phyloP scores from a whole-genome alignment of 495 filamentous ascomycete species.

The Penicillium dipodomyicola region DNA sequence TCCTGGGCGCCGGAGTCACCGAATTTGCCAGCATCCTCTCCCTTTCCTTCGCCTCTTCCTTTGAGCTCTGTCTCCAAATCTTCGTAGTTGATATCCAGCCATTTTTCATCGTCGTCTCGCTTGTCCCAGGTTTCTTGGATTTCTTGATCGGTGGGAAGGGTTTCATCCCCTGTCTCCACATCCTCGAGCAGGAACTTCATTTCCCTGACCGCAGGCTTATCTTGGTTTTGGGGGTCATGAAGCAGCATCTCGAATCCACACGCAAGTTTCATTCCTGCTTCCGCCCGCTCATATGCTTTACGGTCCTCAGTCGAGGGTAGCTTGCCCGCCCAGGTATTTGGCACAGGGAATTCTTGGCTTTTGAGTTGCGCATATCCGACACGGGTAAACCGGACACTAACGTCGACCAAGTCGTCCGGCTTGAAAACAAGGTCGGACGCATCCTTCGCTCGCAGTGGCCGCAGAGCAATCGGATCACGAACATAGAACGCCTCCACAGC shows the following conservation, averaged over 20 bases:
- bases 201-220: conserved; percentile 66
- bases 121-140: conserved; percentile 63
- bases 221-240: conserved; percentile 58
- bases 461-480: conserved; percentile 76
- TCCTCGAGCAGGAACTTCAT: conserved; percentile 74
- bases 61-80: conserved; percentile 82
- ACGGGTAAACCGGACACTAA: conserved; percentile 78
- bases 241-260: conserved; percentile 91
- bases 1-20: conserved; percentile 79
- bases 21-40: conserved; percentile 52
- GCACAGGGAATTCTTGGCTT: conserved; percentile 77
- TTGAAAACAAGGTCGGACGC: conserved; percentile 56
- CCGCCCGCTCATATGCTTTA: conserved; percentile 49
- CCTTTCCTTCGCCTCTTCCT: conserved; percentile 44
- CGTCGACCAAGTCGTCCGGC: conserved; percentile 73
- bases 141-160: conserved; percentile 69
- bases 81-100: conserved; percentile 87
- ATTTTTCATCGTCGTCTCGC: conserved; percentile 77
- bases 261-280: conserved; percentile 84
- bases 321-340: conserved; percentile 57
- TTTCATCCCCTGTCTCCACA: conserved; percentile 56
- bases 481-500: conserved; percentile 92
- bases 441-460: conserved; percentile 57
- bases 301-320: conserved; percentile 36
- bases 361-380: conserved; percentile 88